Base-by-base conservation (phyloP, 2,329 filamentous ascomycete species). In the Simplicillium sp. region DNA sequence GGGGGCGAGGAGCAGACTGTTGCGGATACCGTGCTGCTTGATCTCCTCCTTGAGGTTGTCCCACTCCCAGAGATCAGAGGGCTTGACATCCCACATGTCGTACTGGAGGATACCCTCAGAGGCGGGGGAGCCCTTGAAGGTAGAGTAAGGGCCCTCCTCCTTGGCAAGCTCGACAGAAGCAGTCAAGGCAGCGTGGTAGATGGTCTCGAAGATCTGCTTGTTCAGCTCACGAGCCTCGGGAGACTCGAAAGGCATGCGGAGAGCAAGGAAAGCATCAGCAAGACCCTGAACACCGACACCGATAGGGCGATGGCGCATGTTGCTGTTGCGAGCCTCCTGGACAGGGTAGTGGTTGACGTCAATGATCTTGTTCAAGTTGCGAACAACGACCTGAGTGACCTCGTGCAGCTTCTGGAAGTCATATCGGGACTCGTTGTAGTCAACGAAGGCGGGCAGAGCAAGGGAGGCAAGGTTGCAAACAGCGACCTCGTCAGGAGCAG, bases 271-370 rank as follows among this genome's bases (percentile, higher is more conserved):
- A 42, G 89, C 88, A 72, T 98, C 92, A 20, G 92, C 92, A 58
- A 98, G 83, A 74, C 92, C 92, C 63, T 95, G 90, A 36, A 98
- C 92, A 76, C 92, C 92, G 43, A 98, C 81, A 59, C 89, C 92
- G 57, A 98, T 89, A 42, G 92, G 92, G 43, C 92, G 78, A 69
- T 98, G 92, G 51, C 92, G 86, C 77, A 95, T 86, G 73, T 98
- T 98, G 77, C 88, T 95, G 70, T 88, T 92, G 60, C 77, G 77
- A 33, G 92, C 92, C 69, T 98, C 92, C 39, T 75, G 76, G 11
- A 98, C 90, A n/a, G 92, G 92, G 66, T 98, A 98, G 71, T 94
- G 84, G 73, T 98, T 98, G 68, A 94, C 78, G 50, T 98, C 90
- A 50, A 98, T 96, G 65, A 96, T 95, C 73, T 83, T 92, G 80